Evolutionary conservation across 345 rosid genomes (phyloP), one percentile per base, ranked within the genome.

Genomic region (Dipteronia sinensis): DNA sequence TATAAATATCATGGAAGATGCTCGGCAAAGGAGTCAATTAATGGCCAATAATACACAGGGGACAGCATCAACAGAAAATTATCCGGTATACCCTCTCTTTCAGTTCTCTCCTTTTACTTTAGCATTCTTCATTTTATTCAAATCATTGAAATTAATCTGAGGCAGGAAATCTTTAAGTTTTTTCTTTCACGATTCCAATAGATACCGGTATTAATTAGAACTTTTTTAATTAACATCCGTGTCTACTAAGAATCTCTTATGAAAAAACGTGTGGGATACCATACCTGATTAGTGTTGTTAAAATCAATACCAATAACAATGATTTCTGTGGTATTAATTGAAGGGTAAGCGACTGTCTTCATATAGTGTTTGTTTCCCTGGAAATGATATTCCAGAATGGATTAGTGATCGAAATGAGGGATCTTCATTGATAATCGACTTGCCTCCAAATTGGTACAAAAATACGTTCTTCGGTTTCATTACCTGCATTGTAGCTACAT

Each of bases 311-410:
- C 25, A 15, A 7, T 22, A 20, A 58, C 25, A 58, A 59, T 31
- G 3, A 72, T 16, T 56, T 72, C n/a, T 19, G 2, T 72, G 65
- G 65, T 34, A 31, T 13, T 58, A 62, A 29, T 31, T 31, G 38
- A 15, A 65, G 53, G 34, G 19, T 17, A 15, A 5, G 15, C 10
- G 10, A 10, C 16, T 31, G 19, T 34, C 42, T 44, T 42, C 56
- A 15, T 10, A 38, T 13, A 25, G 42, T 23, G 29, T 73, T 44
- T 61, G 17, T 73, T 42, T 62, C 10, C 15, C 69, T 1, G 69
- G 69, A 73, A 73, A 9, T 63, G 17, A 73, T 15, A 61, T 44
- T 73, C 69, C 59, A 5, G 9, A 44, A 17, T 73, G 76, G 76
- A 40, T 73, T 23, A 20, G 15, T n/a, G 22, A 46, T 61, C 22